These are phyloP conservation scores for Hypomyces rosellus DNA, from an alignment of 2,329 filamentous ascomycete genomes.

Conservation along the genomic window DNA sequence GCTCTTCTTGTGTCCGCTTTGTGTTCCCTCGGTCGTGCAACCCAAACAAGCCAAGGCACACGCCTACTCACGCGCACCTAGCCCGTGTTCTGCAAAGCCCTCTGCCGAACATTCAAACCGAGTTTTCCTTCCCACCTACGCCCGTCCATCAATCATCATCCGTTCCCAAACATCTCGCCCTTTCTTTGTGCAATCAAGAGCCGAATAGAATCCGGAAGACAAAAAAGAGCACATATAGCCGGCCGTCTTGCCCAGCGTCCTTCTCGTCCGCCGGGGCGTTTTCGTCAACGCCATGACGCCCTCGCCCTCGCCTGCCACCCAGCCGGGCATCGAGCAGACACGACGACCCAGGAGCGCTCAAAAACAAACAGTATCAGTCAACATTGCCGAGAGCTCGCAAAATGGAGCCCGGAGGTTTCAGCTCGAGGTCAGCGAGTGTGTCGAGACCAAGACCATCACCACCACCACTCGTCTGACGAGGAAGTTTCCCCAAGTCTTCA, in stretches of 20 bases:
- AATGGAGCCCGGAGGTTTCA: conserved; percentile 37
- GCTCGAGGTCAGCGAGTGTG: conserved; percentile 57
- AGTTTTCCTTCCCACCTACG: neutral
- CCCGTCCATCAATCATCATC: neutral
- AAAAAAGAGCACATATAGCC: neutral
- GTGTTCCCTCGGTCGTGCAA: too few relatives aligned
- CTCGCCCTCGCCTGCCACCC: conserved; percentile 27
- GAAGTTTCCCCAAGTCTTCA: conserved; percentile 77
- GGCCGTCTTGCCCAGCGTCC: neutral
- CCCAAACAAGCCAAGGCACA: conserved; percentile 2
- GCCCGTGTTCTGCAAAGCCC: conserved; percentile 8
- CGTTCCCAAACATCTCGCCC: too few relatives aligned
- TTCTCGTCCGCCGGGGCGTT: conserved; percentile 11
- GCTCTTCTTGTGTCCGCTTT: neutral
- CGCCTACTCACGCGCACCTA: conserved; percentile 9
- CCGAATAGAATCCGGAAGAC: neutral
- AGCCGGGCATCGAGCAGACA: conserved; percentile 32
- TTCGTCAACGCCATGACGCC: conserved; percentile 29
- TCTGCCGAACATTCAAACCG: neutral
- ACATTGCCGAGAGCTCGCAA: conserved; percentile 36
- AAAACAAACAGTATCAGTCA: conserved; percentile 42
- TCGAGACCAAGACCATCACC: conserved; percentile 69
- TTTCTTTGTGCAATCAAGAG: too few relatives aligned
- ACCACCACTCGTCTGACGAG: conserved; percentile 86
- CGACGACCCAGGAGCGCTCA: conserved; percentile 27